Conservation (phyloP, 2,329 filamentous ascomycete genomes). For the Balansia obtecta region DNA sequence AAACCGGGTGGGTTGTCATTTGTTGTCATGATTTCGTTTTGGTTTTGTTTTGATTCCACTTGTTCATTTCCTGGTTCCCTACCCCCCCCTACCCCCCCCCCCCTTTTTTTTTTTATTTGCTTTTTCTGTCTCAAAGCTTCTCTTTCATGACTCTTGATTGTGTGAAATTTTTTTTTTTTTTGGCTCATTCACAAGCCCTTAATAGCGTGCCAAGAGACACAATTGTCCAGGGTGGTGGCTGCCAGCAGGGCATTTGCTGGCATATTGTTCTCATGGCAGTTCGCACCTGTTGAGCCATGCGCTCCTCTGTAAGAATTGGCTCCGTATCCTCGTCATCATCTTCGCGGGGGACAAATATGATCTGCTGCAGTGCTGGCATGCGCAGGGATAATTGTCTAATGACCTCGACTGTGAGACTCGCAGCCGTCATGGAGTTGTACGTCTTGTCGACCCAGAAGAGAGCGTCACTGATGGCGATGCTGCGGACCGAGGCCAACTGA, state of each 20-base stretch:
- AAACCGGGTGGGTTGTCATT: background rate
- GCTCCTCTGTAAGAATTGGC: constrained; percentile 18
- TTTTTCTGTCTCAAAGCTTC: background rate
- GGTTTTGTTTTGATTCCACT: background rate
- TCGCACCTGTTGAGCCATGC: constrained; percentile 25
- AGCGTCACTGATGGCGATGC: constrained; percentile 32
- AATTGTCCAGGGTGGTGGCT: constrained; percentile 25
- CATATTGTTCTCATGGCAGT: constrained; percentile 22
- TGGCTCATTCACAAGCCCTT: constrained; percentile 4
- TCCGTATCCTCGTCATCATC: constrained; percentile 21
- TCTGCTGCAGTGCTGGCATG: constrained; percentile 27
- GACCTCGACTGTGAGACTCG: constrained; percentile 26
- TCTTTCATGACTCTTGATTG: background rate
- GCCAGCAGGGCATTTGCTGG: constrained; percentile 18
- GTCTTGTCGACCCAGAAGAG: constrained; percentile 26
- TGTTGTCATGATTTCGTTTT: background rate
- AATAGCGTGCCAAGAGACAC: constrained; percentile 11
- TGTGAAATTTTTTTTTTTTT: too few species aligned
- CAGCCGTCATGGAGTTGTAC: constrained; percentile 26
- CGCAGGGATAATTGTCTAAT: constrained; percentile 24
- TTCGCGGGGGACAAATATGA: constrained; percentile 31
- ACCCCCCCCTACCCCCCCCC: too few species aligned
- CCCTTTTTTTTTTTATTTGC: background rate
- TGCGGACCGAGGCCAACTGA: constrained; percentile 28
- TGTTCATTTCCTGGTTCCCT: background rate